Conservation (phyloP, 1,139 yeast species). For the Maudiozyma humilis region DNA sequence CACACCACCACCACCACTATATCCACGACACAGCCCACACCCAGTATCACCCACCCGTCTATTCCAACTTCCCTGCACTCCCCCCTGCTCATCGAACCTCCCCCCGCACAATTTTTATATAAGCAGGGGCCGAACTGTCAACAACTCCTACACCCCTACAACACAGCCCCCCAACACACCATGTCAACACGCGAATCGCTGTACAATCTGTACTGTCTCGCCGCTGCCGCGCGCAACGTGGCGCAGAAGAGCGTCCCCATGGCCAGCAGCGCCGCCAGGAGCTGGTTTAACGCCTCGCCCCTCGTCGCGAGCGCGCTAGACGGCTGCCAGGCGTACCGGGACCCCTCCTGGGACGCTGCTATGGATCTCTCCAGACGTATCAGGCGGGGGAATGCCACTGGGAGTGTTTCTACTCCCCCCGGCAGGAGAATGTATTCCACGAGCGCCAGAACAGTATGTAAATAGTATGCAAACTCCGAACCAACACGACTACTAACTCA, state of each 20-base stretch:
- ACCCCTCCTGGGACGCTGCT: conserved; percentile 29
- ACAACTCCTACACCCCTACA: too few relatives aligned
- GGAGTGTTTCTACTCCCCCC: not conserved
- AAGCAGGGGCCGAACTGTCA: not conserved
- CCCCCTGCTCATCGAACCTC: too few relatives aligned
- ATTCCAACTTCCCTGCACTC: too few relatives aligned
- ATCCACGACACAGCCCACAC: too few relatives aligned
- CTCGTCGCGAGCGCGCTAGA: conserved; percentile 21
- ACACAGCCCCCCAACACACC: not conserved
- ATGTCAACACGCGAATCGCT: conserved; percentile 18
- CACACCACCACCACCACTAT: too few relatives aligned
- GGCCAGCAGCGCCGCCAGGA: conserved; percentile 19
- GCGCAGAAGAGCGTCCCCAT: conserved; percentile 17
- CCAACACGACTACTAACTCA: not conserved
- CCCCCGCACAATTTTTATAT: too few relatives aligned
- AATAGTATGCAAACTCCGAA: not conserved
- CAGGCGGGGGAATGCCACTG: not conserved
- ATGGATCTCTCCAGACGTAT: conserved; percentile 19
- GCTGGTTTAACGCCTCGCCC: conserved; percentile 25
- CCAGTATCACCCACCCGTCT: too few relatives aligned
- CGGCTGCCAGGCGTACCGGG: conserved; percentile 24
- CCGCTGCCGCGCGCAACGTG: conserved; percentile 19
- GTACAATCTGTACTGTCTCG: conserved; percentile 22
- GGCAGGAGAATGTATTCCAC: conserved; percentile 6
- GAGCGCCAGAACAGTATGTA: conserved; percentile 4